Evolutionary conservation across 495 filamentous ascomycete species (phyloP), one percentile per base, ranked within the genome.

Genomic region (Penicillium canescens): DNA sequence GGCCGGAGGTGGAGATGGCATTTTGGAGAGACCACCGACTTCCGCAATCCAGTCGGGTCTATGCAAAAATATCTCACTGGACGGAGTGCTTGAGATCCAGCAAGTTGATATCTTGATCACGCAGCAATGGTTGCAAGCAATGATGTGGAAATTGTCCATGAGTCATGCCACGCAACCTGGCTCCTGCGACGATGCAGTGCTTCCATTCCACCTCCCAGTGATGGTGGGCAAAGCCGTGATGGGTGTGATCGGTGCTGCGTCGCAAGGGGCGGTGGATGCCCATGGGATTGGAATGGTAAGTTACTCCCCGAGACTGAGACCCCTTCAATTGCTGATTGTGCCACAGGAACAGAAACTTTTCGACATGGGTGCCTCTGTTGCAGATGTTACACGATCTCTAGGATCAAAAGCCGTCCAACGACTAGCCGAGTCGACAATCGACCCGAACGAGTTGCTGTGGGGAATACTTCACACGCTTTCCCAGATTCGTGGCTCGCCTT

Each of bases 211-310:
- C 44, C 78, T 86, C 12, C 84, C 84, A 0, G 75, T 87, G 1
- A 53, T 81, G 20, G 77, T 86, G 1, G 81, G 78, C 1, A 77
- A 80, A 52, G 72, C 79, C 13, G 71, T 85, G 0, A 77, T 83
- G 53, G 54, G 74, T 31, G 75, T 81, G 14, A 78, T 85, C n/a
- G 69, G 74, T 1, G 74, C 69, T 11, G 69, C 82, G 8, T 79
- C 81, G 1, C 65, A 78, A 6, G 72, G 75, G 6, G 78, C 76
- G 37, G 79, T 86, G 12, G 77, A 82, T 56, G 76, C 86, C 0
- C 83, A 87, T 51, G 84, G 84, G 0, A 81, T 80, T 46, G 81
- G 81, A 23, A 84, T 87, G 85, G 84, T 80, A 71, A 50, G 73
- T 69, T 21, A 31, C 31, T 50, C 13, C 46, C 38, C 14, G 8